Evolutionary conservation across 2,329 filamentous ascomycete species (phyloP), one percentile per base, ranked within the genome.

Genomic region (Microcera coccophila): DNA sequence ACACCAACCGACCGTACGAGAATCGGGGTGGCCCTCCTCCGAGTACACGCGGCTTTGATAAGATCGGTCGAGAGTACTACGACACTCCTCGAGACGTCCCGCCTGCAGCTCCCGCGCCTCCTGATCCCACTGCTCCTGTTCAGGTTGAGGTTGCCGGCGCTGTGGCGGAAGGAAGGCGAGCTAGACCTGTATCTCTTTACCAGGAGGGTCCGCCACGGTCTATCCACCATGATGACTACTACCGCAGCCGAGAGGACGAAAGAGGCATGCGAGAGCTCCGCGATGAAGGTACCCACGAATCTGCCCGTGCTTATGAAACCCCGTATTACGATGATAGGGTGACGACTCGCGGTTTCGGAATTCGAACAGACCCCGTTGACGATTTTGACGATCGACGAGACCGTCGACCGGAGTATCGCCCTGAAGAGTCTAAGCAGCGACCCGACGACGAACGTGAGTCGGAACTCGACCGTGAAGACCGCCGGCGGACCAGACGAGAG

Each of bases 1-100:
- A 57, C 37, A 56, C 52, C 14, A 61, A 48, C 45, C 62, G 63
- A 4, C 59, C 59, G 5, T 67, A 70, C 44, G 72, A 74, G 12
- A 59, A 52, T 32, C 58, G 65, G 18, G 62, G 75, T 22, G 73
- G 76, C 0, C 85, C 84, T 2, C 85, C 86, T 9, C 83, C 83
- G 4, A 79, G 82, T 4, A 86, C 81, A 3, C 73, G 84, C 53
- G 85, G 82, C 1, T 80, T 89, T 50, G 85, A 88, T 54, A 85
- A 80, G 64, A 78, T 87, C 49, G 78, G 78, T 52, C 69, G 76
- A 44, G 36, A 66, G 24, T 55, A 49, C 5, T 79, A 78, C 48
- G 74, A 77, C 18, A 61, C 71, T 20, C 65, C 74, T 31, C 53
- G 62, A 8, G 59, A 66, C 5, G 15, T 32, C n/a, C 69, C 71